Percentiles rank a stretch among this genome's conserved stretches.
phyloP scores from a whole-genome alignment of 2,329 filamentous ascomycete genomes.

The Fusarium beomiforme region DNA sequence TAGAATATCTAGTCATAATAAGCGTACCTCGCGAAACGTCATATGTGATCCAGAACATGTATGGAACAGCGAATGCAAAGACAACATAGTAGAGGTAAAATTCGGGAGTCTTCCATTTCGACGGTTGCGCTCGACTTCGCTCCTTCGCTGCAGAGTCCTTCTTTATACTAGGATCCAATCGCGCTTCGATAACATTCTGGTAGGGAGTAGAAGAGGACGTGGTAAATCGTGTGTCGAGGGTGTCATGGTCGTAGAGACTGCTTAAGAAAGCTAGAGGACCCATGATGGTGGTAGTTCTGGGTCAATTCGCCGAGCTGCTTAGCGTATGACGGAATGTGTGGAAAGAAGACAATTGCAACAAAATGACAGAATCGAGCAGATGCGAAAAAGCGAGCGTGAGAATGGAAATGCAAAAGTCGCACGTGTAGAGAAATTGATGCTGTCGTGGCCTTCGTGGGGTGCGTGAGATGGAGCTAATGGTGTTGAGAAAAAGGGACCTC shows the following conservation, averaged over 20 bases:
- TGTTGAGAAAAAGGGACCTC: slow-evolving; percentile 39
- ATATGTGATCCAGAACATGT: slow-evolving; percentile 92
- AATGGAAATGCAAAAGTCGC: background rate
- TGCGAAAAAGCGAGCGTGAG: slow-evolving; percentile 1
- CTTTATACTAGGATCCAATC: slow-evolving; percentile 53
- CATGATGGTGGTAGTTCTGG: slow-evolving; percentile 49
- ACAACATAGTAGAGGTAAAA: slow-evolving; percentile 83
- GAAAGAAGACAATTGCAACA: background rate
- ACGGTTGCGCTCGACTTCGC: slow-evolving; percentile 60
- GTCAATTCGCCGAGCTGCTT: slow-evolving; percentile 22
- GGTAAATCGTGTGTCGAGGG: slow-evolving; percentile 71
- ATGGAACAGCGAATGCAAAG: slow-evolving; percentile 73
- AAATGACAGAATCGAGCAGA: background rate
- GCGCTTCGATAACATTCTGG: slow-evolving; percentile 64
- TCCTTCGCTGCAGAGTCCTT: slow-evolving; percentile 49
- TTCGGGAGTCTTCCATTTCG: slow-evolving; percentile 88
- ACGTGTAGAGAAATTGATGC: slow-evolving; percentile 18
- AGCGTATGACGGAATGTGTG: slow-evolving; percentile 34
- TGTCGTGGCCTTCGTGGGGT: slow-evolving; percentile 43
- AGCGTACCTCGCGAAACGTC: slow-evolving; percentile 82
- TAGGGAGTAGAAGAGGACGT: slow-evolving; percentile 76
- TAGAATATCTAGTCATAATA: background rate
- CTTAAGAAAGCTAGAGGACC: slow-evolving; percentile 55
- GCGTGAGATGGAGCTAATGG: slow-evolving; percentile 22
- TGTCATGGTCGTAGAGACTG: slow-evolving; percentile 72